These are phyloP conservation scores for Macrolepiota fuliginosa DNA, from an alignment of 768 basidiomycete species.

Conservation along the genomic window DNA sequence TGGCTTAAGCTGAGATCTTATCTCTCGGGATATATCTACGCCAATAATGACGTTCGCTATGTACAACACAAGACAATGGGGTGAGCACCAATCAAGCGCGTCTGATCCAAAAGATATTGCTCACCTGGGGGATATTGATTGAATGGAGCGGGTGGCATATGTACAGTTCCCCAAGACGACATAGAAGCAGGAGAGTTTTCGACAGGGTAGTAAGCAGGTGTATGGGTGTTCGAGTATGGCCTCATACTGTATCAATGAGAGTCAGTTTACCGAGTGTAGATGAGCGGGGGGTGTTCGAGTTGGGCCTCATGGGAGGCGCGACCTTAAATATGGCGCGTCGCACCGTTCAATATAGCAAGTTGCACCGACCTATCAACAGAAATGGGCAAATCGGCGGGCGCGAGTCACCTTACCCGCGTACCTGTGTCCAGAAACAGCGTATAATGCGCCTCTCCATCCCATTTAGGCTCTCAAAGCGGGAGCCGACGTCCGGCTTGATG, in stretches of 20 bases:
- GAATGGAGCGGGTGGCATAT: not conserved
- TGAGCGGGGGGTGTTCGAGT: not conserved
- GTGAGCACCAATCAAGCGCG: not conserved
- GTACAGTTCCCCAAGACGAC: conserved; percentile 5
- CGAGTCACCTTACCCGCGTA: not conserved
- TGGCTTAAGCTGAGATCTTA: not conserved
- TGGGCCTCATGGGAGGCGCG: not conserved
- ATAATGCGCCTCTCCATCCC: not conserved
- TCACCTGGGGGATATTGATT: not conserved
- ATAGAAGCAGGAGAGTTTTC: not conserved
- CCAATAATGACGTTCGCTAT: not conserved
- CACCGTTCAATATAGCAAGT: not conserved
- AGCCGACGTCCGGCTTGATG: not conserved
- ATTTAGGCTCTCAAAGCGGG: not conserved
- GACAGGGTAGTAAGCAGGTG: not conserved
- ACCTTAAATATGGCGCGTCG: conserved; percentile 2
- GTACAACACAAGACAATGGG: too few species aligned
- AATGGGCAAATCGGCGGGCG: not conserved
- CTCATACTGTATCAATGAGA: not conserved
- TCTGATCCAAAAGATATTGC: not conserved
- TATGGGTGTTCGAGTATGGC: not conserved
- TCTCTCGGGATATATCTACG: not conserved
- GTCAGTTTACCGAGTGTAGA: not conserved
- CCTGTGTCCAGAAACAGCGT: not conserved
- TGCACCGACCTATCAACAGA: not conserved